Percentiles rank a stretch among this genome's conserved stretches.
phyloP scores from a whole-genome alignment of 768 basidiomycete species.

The Harrya chromipes region DNA sequence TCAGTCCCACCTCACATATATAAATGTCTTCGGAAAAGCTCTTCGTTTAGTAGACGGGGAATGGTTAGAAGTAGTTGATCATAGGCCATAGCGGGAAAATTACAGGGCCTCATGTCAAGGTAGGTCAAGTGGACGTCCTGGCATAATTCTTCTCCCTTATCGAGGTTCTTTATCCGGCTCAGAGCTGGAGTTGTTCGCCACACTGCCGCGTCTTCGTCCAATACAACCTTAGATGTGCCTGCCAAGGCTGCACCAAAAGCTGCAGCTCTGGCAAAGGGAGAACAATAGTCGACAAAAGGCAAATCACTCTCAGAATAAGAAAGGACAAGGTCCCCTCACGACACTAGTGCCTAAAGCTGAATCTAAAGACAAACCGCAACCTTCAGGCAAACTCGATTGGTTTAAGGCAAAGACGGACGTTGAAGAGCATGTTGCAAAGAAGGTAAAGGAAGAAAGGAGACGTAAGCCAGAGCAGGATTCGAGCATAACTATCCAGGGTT shows the following conservation, averaged over 20 bases:
- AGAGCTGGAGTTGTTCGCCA: conserved; percentile 4
- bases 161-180: conserved; percentile 7
- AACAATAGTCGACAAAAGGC: conserved; percentile 12
- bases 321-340: conserved; percentile 26
- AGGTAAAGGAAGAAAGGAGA: conserved; percentile 16
- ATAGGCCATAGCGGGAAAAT: conserved; percentile 41
- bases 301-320: conserved; percentile 28
- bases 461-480: conserved; percentile 11
- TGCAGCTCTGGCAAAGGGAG: conserved; percentile 7
- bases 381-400: conserved; percentile 58
- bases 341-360: conserved; percentile 18
- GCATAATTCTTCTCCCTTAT: neutral
- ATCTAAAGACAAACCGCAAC: conserved; percentile 29
- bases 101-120: conserved; percentile 45
- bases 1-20: neutral
- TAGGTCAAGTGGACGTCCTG: conserved; percentile 15
- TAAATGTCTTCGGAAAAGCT: neutral
- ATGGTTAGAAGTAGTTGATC: neutral
- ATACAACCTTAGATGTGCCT: conserved; percentile 39
- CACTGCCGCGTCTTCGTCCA: conserved; percentile 39
- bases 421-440: conserved; percentile 11
- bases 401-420: conserved; percentile 54
- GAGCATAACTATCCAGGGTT: neutral
- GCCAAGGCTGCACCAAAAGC: conserved; percentile 10
- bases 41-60: conserved; percentile 2